Conservation (phyloP, 2,329 filamentous ascomycete species). For the Orbilia oligospora region DNA sequence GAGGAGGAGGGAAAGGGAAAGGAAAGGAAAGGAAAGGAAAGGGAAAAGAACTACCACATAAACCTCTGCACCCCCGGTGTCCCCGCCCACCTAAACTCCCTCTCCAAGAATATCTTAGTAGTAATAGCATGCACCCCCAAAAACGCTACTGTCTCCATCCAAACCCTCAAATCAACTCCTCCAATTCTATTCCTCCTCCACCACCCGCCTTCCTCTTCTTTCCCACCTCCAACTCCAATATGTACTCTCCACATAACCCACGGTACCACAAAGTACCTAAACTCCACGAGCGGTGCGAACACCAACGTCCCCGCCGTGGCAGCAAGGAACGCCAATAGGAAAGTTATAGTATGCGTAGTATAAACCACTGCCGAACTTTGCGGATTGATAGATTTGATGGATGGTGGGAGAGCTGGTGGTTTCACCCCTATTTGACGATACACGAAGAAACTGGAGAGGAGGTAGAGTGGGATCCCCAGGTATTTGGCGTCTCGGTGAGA, state of each 20-base stretch:
- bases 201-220: constrained; percentile 18
- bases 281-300: constrained; percentile 92
- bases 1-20: too few species aligned
- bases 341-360: constrained; percentile 70
- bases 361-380: constrained; percentile 68
- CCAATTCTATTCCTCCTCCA: constrained; percentile 41
- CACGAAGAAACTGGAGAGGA: constrained; percentile 77
- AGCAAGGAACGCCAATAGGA: constrained; percentile 75
- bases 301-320: constrained; percentile 83
- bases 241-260: constrained; percentile 94
- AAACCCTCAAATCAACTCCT: constrained; percentile 68
- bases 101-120: constrained; percentile 79
- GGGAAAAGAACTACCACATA: constrained; percentile 75
- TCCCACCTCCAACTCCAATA: constrained; percentile 66
- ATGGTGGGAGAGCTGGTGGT: constrained; percentile 46
- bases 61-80: constrained; percentile 78
- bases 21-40: background rate
- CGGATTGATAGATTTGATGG: constrained; percentile 61
- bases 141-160: constrained; percentile 80
- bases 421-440: constrained; percentile 74
- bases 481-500: constrained; percentile 77
- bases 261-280: constrained; percentile 93
- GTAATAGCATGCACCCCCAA: constrained; percentile 76
- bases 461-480: constrained; percentile 78
- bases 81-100: constrained; percentile 77